phyloP scores from a whole-genome alignment of 768 basidiomycete genomes.

The Mycena maculata region DNA sequence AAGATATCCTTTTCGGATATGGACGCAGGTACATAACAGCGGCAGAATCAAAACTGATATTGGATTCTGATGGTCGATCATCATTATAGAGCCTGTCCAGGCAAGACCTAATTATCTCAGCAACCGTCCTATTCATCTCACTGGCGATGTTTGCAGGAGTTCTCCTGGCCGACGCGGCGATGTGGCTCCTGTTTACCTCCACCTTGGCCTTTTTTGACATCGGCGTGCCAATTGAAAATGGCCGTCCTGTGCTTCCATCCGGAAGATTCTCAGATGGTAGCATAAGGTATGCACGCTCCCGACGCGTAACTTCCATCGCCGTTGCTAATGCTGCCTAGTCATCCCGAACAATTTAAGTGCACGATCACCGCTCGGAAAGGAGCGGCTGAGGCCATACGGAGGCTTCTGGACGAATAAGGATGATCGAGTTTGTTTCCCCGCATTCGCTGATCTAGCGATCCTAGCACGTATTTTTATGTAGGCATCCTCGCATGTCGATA shows the following conservation, averaged over 20 bases:
- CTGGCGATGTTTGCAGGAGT: slow-evolving; percentile 33
- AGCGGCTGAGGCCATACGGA: slow-evolving; percentile 15
- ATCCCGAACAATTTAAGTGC: slow-evolving; percentile 36
- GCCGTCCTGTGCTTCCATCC: slow-evolving; percentile 29
- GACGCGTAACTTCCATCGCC: not conserved
- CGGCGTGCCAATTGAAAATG: slow-evolving; percentile 30
- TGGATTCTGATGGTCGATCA: not conserved
- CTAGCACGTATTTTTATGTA: too few species aligned
- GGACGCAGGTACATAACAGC: slow-evolving; percentile 35
- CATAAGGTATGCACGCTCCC: slow-evolving; percentile 21
- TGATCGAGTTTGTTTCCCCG: too few species aligned
- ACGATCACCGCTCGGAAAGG: slow-evolving; percentile 34
- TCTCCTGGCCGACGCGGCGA: slow-evolving; percentile 41
- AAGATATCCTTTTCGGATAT: slow-evolving; percentile 36
- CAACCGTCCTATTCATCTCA: too few species aligned
- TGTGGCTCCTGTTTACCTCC: slow-evolving; percentile 40
- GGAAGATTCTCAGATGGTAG: slow-evolving; percentile 19
- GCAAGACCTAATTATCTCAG: not conserved
- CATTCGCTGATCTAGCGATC: too few species aligned
- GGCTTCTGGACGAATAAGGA: not conserved
- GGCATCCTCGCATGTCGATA: too few species aligned
- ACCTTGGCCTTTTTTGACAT: slow-evolving; percentile 37
- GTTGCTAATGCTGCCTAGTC: slow-evolving; percentile 8
- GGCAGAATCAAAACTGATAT: too few species aligned
- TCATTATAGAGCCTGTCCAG: slow-evolving; percentile 9